These are phyloP conservation scores for Cinnamomum chago DNA, from an alignment of 164 flowering plant genomes.

Conservation along the genomic window DNA sequence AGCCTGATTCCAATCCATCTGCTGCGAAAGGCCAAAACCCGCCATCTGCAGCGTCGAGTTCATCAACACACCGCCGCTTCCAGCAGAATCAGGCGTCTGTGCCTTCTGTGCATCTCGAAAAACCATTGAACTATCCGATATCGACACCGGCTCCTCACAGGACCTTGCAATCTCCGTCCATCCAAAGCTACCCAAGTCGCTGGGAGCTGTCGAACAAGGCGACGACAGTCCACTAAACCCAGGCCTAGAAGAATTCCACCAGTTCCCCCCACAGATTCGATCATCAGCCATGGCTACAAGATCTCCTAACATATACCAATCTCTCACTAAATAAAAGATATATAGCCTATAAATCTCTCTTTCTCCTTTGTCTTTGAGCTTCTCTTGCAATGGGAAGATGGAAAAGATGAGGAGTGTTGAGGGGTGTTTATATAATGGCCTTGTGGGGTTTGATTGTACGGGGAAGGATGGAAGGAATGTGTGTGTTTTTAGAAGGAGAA, in stretches of 20 bases:
- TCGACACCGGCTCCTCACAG: slow-evolving; percentile 8
- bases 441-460: slow-evolving; percentile 1
- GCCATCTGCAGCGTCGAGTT: slow-evolving; percentile 14
- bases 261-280: slow-evolving; percentile 17
- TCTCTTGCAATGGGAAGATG: background rate
- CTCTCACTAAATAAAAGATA: background rate
- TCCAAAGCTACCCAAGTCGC: slow-evolving; percentile 5
- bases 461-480: background rate
- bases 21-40: slow-evolving; percentile 11
- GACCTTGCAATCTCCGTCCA: slow-evolving; percentile 11
- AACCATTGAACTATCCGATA: slow-evolving; percentile 2
- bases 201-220: slow-evolving; percentile 7
- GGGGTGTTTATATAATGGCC: slow-evolving; percentile 6
- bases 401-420: background rate
- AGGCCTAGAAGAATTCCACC: slow-evolving; percentile 5
- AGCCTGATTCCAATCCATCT: slow-evolving; percentile 16
- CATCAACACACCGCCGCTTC: background rate
- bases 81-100: background rate
- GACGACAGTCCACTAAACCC: slow-evolving; percentile 4
- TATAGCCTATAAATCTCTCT: background rate
- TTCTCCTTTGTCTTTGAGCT: too few species aligned
- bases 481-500: too few species aligned
- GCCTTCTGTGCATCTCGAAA: slow-evolving; percentile 10
- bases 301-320: background rate
- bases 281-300: slow-evolving; percentile 16